phyloP scores from a whole-genome alignment of 495 filamentous ascomycete species.

The Penicillium cinerascens region DNA sequence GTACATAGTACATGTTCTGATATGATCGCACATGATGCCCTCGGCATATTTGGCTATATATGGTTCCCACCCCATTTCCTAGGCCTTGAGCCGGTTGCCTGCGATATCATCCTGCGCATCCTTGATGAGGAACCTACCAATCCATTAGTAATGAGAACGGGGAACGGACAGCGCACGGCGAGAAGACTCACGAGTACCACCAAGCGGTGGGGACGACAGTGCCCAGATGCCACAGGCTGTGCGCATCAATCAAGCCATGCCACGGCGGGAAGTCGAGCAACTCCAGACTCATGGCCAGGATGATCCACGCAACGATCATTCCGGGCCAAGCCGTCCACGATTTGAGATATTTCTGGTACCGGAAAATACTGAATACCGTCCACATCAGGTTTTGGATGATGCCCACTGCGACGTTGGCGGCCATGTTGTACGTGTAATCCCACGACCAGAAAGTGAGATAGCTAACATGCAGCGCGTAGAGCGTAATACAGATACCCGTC shows the following conservation, averaged over 20 bases:
- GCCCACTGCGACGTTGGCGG: conserved; percentile 82
- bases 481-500: conserved; percentile 64
- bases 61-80: conserved; percentile 5
- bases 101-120: conserved; percentile 75
- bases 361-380: conserved; percentile 74
- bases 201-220: conserved; percentile 85
- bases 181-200: conserved; percentile 85
- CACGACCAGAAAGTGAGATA: conserved; percentile 84
- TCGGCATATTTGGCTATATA: background rate
- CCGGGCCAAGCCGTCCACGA: conserved; percentile 89
- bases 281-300: conserved; percentile 92
- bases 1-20: conserved; percentile 15
- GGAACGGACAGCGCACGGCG: background rate
- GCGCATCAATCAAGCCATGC: conserved; percentile 81
- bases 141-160: conserved; percentile 16
- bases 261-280: conserved; percentile 89
- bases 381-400: conserved; percentile 79
- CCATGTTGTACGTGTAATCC: conserved; percentile 98
- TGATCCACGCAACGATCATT: conserved; percentile 87
- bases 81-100: conserved; percentile 48
- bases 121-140: conserved; percentile 67
- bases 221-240: conserved; percentile 92
- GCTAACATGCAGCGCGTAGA: conserved; percentile 74
- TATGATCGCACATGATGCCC: background rate
- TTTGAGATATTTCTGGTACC: conserved; percentile 63